Evolutionary conservation across 495 filamentous ascomycete species (phyloP), one percentile per base, ranked within the genome.

Genomic region (Hypoxylon lienhwacheense): DNA sequence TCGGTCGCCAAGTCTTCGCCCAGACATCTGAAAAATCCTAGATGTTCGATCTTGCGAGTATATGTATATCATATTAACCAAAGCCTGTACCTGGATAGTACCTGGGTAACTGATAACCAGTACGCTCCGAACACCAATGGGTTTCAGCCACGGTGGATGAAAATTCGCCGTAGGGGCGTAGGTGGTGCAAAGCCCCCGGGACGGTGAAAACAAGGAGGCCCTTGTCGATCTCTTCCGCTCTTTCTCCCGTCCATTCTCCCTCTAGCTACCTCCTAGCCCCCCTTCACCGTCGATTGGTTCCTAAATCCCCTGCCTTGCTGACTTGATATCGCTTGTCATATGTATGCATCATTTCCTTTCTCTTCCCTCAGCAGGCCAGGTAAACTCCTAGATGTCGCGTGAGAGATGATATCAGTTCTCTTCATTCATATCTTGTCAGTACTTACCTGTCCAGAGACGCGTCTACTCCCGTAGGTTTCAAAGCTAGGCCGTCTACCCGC

Each of bases 111-210:
- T 40, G 47, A 34, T 15, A 14, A n/a, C n/a, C n/a, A n/a, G n/a
- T n/a, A 55, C 28, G 39, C 16, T 47, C 52, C 58, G 51, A 37
- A 8, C 29, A 12, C 36, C 19, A 42, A 29, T 25, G 7, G 28
- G 51, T 47, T 34, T 55, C 41, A 61, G 58, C 58, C 58, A 55
- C 36, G 7, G 58, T 55, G 47, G 47, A 37, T 34, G 43, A 14
- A 37, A 14, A 37, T 40, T 50, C 21, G 41, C 45, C 50, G 50
- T 15, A 48, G 39, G 26, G 56, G 40, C 39, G n/a, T 11, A 34
- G 20, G 15, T 19, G 4, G 15, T 41, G 25, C 32, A 22, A 35
- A 20, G 15, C 47, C 29, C 31, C 43, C 46, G 47, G 47, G 34
- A 53, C 52, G 58, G 46, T 25, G 28, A 47, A 37, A 51, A 25